Base-by-base conservation (phyloP, 1,284 basidiomycete genomes). In the Porodaedalea pini region DNA sequence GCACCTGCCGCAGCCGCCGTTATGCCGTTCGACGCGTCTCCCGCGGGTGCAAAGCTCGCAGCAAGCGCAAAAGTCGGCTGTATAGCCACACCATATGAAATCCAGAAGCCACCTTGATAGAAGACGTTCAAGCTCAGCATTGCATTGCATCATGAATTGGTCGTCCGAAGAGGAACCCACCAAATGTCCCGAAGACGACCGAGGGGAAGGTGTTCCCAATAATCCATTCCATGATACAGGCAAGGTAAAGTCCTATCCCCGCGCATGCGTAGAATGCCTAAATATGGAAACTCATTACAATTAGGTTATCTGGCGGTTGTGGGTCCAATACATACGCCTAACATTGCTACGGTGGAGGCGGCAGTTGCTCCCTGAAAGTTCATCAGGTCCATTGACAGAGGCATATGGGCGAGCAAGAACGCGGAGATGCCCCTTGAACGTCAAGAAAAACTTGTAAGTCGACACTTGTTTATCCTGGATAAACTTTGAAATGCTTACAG, bases 131-230 rank as follows among this genome's bases (percentile, higher is more conserved):
- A 17, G 15, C 10, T 31, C 23, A 47, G 23, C 10, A 6, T 47
- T 15, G 13, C 32, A 13, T 34, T 13, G 13, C 13, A 44, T 19
- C 6, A 8, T 8, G 41, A 5, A 19, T 17, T 44, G 17, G 17
- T 6, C n/a, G 6, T 8, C 17, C 32, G 6, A 44, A 44, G 19
- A 55, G n/a, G 8, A 25, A 51, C 62, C 15, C 8, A 63, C 62
- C 63, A 45, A 64, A 64, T 17, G 62, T 58, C n/a, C 62, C 60
- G 40, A 64, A 64, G 5, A 64, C 62, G n/a, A 64, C 63, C 44
- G 58, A 57, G 13, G 60, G 61, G 49, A 63, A 64, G 25, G 63
- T 64, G 29, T 64, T 64, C 39, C 63, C 63, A 4, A 61, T 56
- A 4, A 59, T 21, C 60, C 60, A 64, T 55, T 64, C 63, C 44